A percentile compares a stretch with the other conserved stretches of the same genome.
These are phyloP conservation scores for Penicillium ochrochloron DNA, from an alignment of 495 filamentous ascomycete genomes.

Conservation along the genomic window DNA sequence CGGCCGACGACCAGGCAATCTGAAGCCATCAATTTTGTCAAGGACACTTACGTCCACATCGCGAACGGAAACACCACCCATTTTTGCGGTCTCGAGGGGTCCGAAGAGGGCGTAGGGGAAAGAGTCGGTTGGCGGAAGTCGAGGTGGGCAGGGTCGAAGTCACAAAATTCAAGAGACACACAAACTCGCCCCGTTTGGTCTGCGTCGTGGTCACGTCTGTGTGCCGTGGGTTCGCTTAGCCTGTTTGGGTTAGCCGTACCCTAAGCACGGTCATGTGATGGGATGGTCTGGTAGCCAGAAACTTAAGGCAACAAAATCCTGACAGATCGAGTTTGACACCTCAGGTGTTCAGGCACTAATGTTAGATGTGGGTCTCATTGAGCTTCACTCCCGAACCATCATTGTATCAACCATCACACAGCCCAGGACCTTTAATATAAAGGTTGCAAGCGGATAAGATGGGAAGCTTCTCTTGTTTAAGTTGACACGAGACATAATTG, in stretches of 20 bases:
- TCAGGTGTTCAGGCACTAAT: neutral
- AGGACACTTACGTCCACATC: constrained; percentile 82
- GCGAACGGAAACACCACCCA: constrained; percentile 86
- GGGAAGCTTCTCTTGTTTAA: too few relatives aligned
- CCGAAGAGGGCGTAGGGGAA: constrained; percentile 43
- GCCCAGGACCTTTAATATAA: too few relatives aligned
- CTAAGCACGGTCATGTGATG: constrained; percentile 39
- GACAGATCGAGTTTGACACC: neutral
- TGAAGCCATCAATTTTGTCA: constrained; percentile 21
- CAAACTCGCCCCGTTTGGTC: constrained; percentile 40
- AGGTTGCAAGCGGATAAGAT: too few relatives aligned
- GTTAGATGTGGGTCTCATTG: neutral
- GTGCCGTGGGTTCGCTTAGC: constrained; percentile 49
- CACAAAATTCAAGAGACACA: constrained; percentile 50
- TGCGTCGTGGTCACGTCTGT: constrained; percentile 34
- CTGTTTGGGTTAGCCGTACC: constrained; percentile 52
- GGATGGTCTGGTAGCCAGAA: neutral
- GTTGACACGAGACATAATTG: too few relatives aligned
- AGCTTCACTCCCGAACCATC: neutral
- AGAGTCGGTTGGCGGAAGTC: constrained; percentile 45
- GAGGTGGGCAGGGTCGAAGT: constrained; percentile 48
- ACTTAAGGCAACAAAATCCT: neutral
- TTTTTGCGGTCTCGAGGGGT: constrained; percentile 63
- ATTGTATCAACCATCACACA: too few relatives aligned
- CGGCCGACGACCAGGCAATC: constrained; percentile 29